phyloP scores from a whole-genome alignment of 1,139 yeast genomes.

The Candida sanyaensis region DNA sequence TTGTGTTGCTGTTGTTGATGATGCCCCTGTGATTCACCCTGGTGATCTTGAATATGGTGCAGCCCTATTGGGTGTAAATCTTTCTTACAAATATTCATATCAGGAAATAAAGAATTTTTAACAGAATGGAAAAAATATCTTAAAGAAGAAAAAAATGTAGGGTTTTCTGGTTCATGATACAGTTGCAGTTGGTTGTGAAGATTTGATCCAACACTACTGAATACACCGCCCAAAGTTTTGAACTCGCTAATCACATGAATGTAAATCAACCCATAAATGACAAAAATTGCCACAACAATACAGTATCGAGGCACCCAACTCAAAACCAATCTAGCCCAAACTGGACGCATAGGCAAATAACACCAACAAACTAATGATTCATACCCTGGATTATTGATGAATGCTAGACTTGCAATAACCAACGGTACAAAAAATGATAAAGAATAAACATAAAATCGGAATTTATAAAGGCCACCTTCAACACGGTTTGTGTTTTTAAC shows the following conservation, averaged over 20 bases:
- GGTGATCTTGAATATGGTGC: not conserved
- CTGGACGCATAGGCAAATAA: conserved; percentile 71
- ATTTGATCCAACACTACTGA: conserved; percentile 16
- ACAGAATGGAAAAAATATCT: conserved; percentile 28
- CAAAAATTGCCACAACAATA: conserved; percentile 61
- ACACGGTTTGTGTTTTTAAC: conserved; percentile 42
- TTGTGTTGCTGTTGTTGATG: not conserved
- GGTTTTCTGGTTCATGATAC: conserved; percentile 20
- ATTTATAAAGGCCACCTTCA: conserved; percentile 77
- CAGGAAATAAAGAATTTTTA: conserved; percentile 29
- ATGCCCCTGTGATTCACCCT: too few relatives aligned
- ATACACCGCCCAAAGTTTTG: conserved; percentile 50
- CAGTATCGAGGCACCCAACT: conserved; percentile 84
- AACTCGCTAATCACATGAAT: conserved; percentile 68
- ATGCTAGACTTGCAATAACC: conserved; percentile 73
- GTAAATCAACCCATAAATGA: conserved; percentile 72
- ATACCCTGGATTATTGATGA: conserved; percentile 57
- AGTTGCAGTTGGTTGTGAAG: conserved; percentile 8
- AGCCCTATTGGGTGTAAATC: not conserved
- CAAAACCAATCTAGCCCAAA: conserved; percentile 73
- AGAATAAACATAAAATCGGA: conserved; percentile 60
- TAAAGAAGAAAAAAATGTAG: conserved; percentile 40
- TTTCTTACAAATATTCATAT: conserved; percentile 15
- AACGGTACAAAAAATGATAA: conserved; percentile 63
- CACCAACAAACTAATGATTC: conserved; percentile 75